These are phyloP conservation scores for Phytopythium chamaehyphon DNA, from an alignment of 352 stramenopile genomes.

Conservation along the genomic window DNA sequence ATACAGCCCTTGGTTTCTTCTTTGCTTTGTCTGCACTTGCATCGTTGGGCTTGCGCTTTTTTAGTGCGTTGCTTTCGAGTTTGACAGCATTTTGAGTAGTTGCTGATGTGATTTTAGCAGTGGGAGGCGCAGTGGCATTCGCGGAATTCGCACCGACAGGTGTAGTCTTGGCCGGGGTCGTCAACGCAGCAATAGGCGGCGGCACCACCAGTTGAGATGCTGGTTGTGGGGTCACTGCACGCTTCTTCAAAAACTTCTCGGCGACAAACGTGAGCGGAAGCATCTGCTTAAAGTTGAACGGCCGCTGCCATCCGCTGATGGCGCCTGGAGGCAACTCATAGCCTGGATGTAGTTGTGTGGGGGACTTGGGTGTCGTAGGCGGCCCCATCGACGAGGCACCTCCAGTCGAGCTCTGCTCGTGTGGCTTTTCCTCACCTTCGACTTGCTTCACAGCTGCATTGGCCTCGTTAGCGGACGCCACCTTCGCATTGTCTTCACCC, in stretches of 20 bases:
- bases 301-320: conserved; percentile 30
- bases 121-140: background rate
- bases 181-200: background rate
- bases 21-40: conserved; percentile 4
- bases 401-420: background rate
- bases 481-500: no score
- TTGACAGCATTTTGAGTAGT: background rate
- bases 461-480: no score
- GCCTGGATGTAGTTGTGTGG: conserved; percentile 31
- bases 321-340: conserved; percentile 39
- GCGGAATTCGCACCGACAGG: background rate
- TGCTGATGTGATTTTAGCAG: background rate
- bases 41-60: conserved; percentile 11
- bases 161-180: background rate
- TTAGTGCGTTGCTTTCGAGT: background rate
- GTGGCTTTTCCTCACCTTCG: background rate
- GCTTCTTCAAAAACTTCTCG: conserved; percentile 51
- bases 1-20: conserved; percentile 8
- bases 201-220: background rate
- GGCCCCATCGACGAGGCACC: background rate
- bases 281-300: conserved; percentile 35
- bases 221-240: conserved; percentile 10
- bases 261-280: conserved; percentile 53
- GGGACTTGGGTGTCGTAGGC: background rate
- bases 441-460: background rate